Evolutionary conservation across 2,329 filamentous ascomycete species (phyloP), one percentile per base, ranked within the genome.

Genomic region (Arachnopeziza araneosa): DNA sequence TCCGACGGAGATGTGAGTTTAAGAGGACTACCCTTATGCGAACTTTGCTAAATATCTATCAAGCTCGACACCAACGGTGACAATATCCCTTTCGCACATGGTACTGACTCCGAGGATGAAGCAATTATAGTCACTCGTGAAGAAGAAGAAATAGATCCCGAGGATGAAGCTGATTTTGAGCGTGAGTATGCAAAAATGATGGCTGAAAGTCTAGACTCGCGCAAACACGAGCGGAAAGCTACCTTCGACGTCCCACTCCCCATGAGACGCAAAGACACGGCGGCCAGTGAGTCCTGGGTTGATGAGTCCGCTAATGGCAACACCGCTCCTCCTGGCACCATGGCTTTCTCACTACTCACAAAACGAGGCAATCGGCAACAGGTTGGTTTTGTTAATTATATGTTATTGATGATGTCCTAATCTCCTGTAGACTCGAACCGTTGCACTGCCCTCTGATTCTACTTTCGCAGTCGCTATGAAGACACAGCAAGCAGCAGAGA

Each of bases 141-240:
- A 70, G 90, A 96, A 73, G 91, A 97, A 72, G 85, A 93, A 68
- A 83, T 93, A 59, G 93, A 99, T 66, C 93, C 93, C 0, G 93
- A 97, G 76, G 91, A 89, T 50, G 95, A 99, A 71, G 95, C 93
- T 7, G 95, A 99, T 50, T 99, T 99, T 72, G 96, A 99, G 72
- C 90, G 93, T 68, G 95, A 98, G 75, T 95, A 96, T 74, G 93
- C 95, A 48, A 97, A 96, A 75, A 90, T 99, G 85, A 98, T 99
- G 93, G 85, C 93, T 55, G 95, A 99, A 75, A 97, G 93, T 76
- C 79, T 96, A 69, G 95, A 99, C 67, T 96, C 93, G 4, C 86
- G 95, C 68, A 97, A 96, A 70, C 96, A 96, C 67, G 95, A 99
- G 71, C 90, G 95, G 63, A 97, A 96, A 76, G 86, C 90, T 26